Percentiles rank a stretch among this genome's conserved stretches.
These are phyloP conservation scores for Madurella fahalii DNA, from an alignment of 2,329 filamentous ascomycete species.

Conservation along the genomic window DNA sequence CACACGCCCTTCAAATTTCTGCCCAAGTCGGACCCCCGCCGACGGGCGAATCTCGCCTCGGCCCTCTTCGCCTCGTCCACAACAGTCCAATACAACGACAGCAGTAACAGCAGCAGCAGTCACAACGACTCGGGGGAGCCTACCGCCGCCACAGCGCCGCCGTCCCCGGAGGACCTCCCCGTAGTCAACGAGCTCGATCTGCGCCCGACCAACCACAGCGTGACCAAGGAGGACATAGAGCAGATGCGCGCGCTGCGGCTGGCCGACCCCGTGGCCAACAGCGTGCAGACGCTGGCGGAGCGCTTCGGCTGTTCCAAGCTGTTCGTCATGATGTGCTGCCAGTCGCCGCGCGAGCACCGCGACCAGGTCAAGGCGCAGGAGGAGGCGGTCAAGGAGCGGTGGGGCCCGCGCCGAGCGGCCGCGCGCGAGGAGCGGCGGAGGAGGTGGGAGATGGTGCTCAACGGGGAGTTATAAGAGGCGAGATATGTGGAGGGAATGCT, in stretches of 20 bases:
- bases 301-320: constrained; percentile 53
- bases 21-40: constrained; percentile 52
- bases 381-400: constrained; percentile 49
- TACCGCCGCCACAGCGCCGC: constrained; percentile 2
- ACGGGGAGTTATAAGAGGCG: constrained; percentile 44
- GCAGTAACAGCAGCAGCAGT: constrained; percentile 3
- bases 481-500: no score
- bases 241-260: constrained; percentile 56
- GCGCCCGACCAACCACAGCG: constrained; percentile 41
- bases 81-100: constrained; percentile 15
- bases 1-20: constrained; percentile 67
- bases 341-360: constrained; percentile 46
- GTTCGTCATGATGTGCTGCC: constrained; percentile 57
- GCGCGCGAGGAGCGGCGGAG: constrained; percentile 54
- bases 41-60: constrained; percentile 43
- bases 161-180: constrained; percentile 14
- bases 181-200: constrained; percentile 14
- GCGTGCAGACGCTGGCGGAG: constrained; percentile 47
- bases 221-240: constrained; percentile 51
- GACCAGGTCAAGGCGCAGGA: constrained; percentile 42
- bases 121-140: neutral
- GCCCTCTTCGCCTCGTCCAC: constrained; percentile 38
- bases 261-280: constrained; percentile 53
- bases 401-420: constrained; percentile 53
- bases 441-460: constrained; percentile 50